Evolutionary conservation across 139 green algal species (phyloP).

Genomic region (Chlorella sp.): DNA sequence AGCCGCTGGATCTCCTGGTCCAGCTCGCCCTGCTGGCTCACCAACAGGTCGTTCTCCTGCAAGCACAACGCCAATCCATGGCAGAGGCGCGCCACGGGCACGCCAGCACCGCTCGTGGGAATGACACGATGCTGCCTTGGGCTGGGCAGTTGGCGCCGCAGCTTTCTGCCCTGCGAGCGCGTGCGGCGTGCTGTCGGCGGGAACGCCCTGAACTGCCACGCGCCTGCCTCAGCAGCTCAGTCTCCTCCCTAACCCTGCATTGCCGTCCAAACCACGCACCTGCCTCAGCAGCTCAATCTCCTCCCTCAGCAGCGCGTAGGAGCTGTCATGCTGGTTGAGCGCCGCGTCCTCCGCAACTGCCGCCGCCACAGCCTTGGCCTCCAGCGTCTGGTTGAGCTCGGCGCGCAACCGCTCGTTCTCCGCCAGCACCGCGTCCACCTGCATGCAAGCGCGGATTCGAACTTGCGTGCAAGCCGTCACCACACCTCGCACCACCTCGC

Average conservation of each 20-base stretch:
- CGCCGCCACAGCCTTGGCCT: slow-evolving; percentile 8
- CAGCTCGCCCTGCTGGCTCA: slow-evolving; percentile 33
- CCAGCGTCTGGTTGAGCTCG: slow-evolving; percentile 3
- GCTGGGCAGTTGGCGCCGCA: too few species aligned
- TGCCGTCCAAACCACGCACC: slow-evolving; percentile 12
- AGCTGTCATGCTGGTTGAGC: neutral
- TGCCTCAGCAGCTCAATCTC: slow-evolving; percentile 34
- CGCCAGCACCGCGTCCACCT: slow-evolving; percentile 39
- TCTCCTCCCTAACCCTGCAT: slow-evolving; percentile 33
- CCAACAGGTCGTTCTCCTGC: slow-evolving; percentile 49
- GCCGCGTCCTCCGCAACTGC: slow-evolving; percentile 6
- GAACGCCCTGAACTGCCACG: too few species aligned
- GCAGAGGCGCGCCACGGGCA: too few species aligned
- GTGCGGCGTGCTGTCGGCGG: too few species aligned
- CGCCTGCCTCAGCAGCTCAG: slow-evolving; percentile 32
- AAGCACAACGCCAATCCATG: too few species aligned
- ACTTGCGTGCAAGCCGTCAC: neutral
- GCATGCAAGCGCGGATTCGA: too few species aligned
- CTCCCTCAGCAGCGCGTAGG: slow-evolving; percentile 21
- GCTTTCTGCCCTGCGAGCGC: too few species aligned
- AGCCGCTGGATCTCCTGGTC: slow-evolving; percentile 41
- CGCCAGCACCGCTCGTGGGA: too few species aligned
- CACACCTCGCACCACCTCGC: neutral
- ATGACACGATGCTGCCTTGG: too few species aligned
- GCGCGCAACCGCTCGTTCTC: slow-evolving; percentile 45